Conservation (phyloP, 2,329 filamentous ascomycete species). For the Stachybotrys elegans region DNA sequence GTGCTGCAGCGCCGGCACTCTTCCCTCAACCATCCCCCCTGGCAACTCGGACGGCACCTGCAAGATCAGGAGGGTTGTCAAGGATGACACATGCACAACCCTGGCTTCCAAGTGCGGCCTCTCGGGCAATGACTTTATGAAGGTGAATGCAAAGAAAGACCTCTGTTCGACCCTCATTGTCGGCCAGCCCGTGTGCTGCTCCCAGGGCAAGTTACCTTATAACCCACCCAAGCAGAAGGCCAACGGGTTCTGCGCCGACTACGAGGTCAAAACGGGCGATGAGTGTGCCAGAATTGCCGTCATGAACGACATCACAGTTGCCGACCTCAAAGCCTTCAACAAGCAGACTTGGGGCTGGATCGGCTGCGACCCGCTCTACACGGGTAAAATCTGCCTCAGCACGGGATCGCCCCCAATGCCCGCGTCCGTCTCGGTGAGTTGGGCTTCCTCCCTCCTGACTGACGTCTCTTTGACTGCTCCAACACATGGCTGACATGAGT, state of each 20-base stretch:
- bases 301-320: constrained; percentile 25
- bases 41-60: constrained; percentile 18
- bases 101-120: constrained; percentile 33
- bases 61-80: constrained; percentile 21
- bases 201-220: constrained; percentile 26
- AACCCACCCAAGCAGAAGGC: constrained; percentile 24
- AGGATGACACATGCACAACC: constrained; percentile 26
- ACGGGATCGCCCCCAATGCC: constrained; percentile 20
- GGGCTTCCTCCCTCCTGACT: background rate
- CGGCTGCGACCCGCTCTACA: constrained; percentile 21
- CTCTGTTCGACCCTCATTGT: constrained; percentile 22
- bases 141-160: constrained; percentile 22
- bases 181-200: constrained; percentile 31
- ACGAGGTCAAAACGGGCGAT: constrained; percentile 23
- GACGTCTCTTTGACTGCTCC: no score
- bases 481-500: no score
- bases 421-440: background rate
- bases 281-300: constrained; percentile 29
- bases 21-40: constrained; percentile 12
- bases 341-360: constrained; percentile 33
- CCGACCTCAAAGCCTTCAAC: constrained; percentile 31
- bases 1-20: constrained; percentile 14
- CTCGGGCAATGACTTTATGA: constrained; percentile 24
- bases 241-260: constrained; percentile 23
- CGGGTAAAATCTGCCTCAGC: constrained; percentile 24